Percentiles rank a stretch among this genome's conserved stretches.
Evolutionary conservation across 1,139 yeast species (phyloP).

Genomic region (Debaryomyces nepalensis): DNA sequence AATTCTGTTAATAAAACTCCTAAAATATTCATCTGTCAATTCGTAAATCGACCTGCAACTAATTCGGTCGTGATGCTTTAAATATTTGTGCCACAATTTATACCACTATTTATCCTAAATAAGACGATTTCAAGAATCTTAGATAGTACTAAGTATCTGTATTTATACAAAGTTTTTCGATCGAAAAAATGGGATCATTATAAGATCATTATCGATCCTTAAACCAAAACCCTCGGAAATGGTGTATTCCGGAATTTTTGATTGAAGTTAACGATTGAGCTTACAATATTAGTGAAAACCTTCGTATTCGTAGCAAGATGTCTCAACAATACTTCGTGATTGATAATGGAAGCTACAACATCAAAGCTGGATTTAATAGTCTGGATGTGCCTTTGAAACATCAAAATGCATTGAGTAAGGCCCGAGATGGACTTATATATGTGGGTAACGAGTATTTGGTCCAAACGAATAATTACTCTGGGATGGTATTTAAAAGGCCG

Average conservation of each 20-base stretch:
- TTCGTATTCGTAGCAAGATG: constrained; percentile 11
- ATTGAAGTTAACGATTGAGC: no score
- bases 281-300: neutral
- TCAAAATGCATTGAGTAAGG: constrained; percentile 72
- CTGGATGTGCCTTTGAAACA: constrained; percentile 52
- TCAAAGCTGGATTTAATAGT: constrained; percentile 71
- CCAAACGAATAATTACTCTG: constrained; percentile 73
- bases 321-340: constrained; percentile 45
- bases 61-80: no score
- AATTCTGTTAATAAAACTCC: no score
- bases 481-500: constrained; percentile 78
- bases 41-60: no score
- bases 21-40: no score
- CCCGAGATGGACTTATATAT: constrained; percentile 75
- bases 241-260: constrained; percentile 1
- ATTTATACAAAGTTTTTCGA: no score
- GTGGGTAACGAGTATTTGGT: constrained; percentile 71
- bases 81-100: no score
- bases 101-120: no score
- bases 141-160: no score
- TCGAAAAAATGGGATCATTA: no score
- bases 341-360: constrained; percentile 87
- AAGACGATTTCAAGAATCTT: no score
- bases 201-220: no score
- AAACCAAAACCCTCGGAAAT: neutral